These are phyloP conservation scores for Ulvella scutata DNA, from an alignment of 139 green algal species.

Conservation along the genomic window DNA sequence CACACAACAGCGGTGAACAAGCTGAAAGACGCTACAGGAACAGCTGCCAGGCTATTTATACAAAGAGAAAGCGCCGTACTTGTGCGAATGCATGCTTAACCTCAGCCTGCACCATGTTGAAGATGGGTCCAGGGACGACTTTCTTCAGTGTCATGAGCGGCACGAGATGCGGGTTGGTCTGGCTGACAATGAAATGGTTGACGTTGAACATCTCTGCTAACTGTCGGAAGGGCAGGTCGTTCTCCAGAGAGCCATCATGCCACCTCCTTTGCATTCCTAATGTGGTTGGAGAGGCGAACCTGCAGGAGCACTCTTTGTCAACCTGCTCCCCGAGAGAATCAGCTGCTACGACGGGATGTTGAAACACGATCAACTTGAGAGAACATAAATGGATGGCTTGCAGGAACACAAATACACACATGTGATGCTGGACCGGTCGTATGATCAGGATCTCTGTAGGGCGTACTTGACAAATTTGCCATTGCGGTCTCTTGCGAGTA, in stretches of 20 bases:
- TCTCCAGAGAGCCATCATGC: conserved; percentile 15
- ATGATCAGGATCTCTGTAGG: background rate
- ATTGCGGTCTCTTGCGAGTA: conserved; percentile 38
- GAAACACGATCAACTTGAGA: too few relatives aligned
- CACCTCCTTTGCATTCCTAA: background rate
- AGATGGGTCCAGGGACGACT: conserved; percentile 35
- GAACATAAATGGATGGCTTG: too few relatives aligned
- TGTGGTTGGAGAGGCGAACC: too few relatives aligned
- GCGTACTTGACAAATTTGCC: conserved; percentile 25
- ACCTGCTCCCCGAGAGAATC: too few relatives aligned
- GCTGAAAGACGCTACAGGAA: background rate
- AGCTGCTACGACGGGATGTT: too few relatives aligned
- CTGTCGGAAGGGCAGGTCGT: conserved; percentile 62
- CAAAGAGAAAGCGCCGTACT: conserved; percentile 15
- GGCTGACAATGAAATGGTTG: conserved; percentile 84
- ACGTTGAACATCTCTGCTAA: conserved; percentile 86
- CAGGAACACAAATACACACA: too few relatives aligned
- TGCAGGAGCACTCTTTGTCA: conserved; percentile 9
- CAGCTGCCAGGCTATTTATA: background rate
- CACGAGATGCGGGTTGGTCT: conserved; percentile 82
- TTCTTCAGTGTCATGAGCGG: conserved; percentile 69
- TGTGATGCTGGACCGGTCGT: too few relatives aligned
- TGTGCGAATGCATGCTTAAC: conserved; percentile 48
- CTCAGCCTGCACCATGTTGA: conserved; percentile 62
- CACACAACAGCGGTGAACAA: background rate